phyloP scores from a whole-genome alignment of 1,284 basidiomycete genomes.

The Neolentinus lepideus region DNA sequence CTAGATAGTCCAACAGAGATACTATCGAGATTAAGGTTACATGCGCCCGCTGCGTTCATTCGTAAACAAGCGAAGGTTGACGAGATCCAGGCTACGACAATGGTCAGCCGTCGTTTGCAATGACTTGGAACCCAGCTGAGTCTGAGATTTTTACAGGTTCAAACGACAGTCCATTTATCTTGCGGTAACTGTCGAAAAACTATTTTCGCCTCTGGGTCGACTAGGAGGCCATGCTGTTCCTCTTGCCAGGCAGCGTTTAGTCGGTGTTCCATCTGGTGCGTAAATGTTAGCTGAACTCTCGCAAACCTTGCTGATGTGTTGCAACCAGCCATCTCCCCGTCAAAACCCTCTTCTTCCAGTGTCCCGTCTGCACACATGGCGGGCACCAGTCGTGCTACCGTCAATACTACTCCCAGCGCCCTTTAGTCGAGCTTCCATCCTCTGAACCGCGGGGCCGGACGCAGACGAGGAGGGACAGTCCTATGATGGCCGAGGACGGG shows the following conservation, averaged over 20 bases:
- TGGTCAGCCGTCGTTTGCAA: constrained; percentile 33
- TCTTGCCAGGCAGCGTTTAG: constrained; percentile 42
- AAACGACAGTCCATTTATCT: constrained; percentile 59
- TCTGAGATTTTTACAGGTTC: constrained; percentile 34
- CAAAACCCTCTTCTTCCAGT: constrained; percentile 57
- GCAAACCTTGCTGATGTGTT: constrained; percentile 4
- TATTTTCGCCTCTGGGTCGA: constrained; percentile 33
- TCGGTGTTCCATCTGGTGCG: constrained; percentile 67
- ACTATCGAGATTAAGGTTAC: constrained; percentile 49
- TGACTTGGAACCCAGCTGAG: neutral
- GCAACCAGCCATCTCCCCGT: constrained; percentile 62
- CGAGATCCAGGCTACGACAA: constrained; percentile 40
- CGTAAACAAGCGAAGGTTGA: constrained; percentile 52
- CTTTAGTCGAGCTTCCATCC: constrained; percentile 37
- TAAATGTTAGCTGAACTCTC: constrained; percentile 8
- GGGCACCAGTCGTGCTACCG: constrained; percentile 72
- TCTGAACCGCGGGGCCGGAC: neutral
- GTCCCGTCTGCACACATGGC: constrained; percentile 67
- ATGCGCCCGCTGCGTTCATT: constrained; percentile 61
- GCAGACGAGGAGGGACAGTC: neutral
- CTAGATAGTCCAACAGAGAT: constrained; percentile 41
- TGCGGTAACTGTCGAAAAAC: constrained; percentile 65
- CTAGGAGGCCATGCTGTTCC: constrained; percentile 35
- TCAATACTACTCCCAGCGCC: constrained; percentile 49
- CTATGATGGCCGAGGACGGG: neutral